Conservation (phyloP, 2,329 filamentous ascomycete genomes). For the Neonectria sp. region DNA sequence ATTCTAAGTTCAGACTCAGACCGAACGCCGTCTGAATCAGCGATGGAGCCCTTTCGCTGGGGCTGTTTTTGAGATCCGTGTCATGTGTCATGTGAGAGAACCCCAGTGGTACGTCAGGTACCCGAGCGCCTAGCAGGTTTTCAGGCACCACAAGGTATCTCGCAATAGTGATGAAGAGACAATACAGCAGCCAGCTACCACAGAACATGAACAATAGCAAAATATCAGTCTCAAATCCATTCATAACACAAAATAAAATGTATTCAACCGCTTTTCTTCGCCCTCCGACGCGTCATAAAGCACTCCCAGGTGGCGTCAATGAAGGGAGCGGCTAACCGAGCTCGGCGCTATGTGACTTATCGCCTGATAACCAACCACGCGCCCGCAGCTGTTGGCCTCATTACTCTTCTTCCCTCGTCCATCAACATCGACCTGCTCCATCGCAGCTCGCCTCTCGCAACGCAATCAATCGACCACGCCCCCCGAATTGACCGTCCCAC, state of each 20-base stretch:
- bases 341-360: slow-evolving; percentile 36
- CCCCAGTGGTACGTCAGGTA: slow-evolving; percentile 29
- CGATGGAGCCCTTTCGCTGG: slow-evolving; percentile 4
- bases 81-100: slow-evolving; percentile 43
- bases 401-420: slow-evolving; percentile 45
- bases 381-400: slow-evolving; percentile 40
- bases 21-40: slow-evolving; percentile 10
- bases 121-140: slow-evolving; percentile 35
- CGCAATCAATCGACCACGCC: slow-evolving; percentile 38
- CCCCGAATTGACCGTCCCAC: slow-evolving; percentile 41
- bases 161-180: slow-evolving; percentile 22
- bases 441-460: slow-evolving; percentile 37
- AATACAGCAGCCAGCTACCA: neutral
- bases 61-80: slow-evolving; percentile 29
- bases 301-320: neutral
- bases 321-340: slow-evolving; percentile 39
- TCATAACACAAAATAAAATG: neutral
- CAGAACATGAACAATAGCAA: neutral
- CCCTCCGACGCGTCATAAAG: slow-evolving; percentile 4
- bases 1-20: slow-evolving; percentile 17
- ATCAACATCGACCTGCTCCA: slow-evolving; percentile 39
- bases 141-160: slow-evolving; percentile 35
- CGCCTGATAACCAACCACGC: slow-evolving; percentile 42
- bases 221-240: neutral
- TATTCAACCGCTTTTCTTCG: slow-evolving; percentile 8